Conservation (phyloP, 345 rosid genomes). For the Rubroshorea leprosula region DNA sequence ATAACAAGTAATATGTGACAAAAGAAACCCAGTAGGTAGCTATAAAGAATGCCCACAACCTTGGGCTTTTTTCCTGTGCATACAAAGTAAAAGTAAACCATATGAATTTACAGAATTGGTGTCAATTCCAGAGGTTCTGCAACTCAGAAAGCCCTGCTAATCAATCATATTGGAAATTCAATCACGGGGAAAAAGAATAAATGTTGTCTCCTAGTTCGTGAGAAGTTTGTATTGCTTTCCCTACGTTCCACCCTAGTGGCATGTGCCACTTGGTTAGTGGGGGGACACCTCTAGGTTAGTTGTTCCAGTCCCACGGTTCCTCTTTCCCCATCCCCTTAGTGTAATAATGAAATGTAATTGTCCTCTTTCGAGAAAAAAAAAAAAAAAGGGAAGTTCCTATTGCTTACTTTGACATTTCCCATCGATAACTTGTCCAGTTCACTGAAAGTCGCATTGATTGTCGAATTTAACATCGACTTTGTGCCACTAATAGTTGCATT, state of each 20-base stretch:
- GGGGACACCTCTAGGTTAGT: too few relatives aligned
- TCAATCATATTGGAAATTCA: not conserved
- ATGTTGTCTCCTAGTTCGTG: too few relatives aligned
- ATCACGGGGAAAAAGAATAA: not conserved
- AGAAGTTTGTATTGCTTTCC: too few relatives aligned
- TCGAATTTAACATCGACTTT: too few relatives aligned
- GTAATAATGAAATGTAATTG: not conserved
- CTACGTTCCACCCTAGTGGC: too few relatives aligned
- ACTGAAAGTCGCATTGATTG: constrained; percentile 41
- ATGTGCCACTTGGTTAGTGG: too few relatives aligned
- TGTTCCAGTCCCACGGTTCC: too few relatives aligned
- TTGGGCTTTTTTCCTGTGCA: constrained; percentile 41
- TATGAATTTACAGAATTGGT: not conserved
- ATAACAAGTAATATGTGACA: constrained; percentile 60
- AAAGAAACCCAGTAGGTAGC: constrained; percentile 74
- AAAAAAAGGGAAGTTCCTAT: not conserved
- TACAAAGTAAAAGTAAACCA: not conserved
- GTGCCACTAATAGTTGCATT: too few relatives aligned
- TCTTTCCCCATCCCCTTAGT: too few relatives aligned
- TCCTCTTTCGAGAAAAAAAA: not conserved
- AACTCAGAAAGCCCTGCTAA: not conserved
- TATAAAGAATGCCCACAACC: constrained; percentile 72
- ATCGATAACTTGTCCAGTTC: constrained; percentile 71
- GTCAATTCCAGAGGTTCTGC: not conserved
- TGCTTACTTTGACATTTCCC: constrained; percentile 65